Percentiles rank a stretch among this genome's conserved stretches.
These are phyloP conservation scores for Phytophthora constricta DNA, from an alignment of 352 stramenopile species.

Conservation along the genomic window DNA sequence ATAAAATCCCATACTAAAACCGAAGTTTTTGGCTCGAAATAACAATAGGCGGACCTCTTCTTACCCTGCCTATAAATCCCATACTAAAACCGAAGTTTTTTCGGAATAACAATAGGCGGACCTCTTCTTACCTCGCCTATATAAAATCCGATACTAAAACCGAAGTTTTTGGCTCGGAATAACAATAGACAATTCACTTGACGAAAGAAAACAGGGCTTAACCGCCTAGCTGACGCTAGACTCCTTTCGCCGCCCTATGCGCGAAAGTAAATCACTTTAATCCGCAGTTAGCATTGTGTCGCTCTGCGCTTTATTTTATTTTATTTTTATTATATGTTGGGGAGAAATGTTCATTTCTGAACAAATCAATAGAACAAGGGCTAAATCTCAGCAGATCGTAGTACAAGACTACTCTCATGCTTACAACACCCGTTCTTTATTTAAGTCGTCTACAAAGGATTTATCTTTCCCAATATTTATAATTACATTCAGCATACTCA, in stretches of 20 bases:
- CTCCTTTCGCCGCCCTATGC: background rate
- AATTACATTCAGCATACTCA: conserved; percentile 59
- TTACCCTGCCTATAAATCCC: too few relatives aligned
- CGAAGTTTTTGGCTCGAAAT: too few relatives aligned
- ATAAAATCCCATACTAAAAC: too few relatives aligned
- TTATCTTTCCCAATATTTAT: conserved; percentile 86
- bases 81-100: too few relatives aligned
- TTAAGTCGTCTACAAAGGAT: conserved; percentile 91
- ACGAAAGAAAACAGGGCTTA: too few relatives aligned
- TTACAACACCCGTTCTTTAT: conserved; percentile 82
- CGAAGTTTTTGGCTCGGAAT: too few relatives aligned
- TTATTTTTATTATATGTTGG: background rate
- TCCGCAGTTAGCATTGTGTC: background rate
- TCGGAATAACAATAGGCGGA: too few relatives aligned
- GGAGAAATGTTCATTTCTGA: conserved; percentile 26
- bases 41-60: too few relatives aligned
- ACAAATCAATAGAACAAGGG: conserved; percentile 35
- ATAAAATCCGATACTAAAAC: too few relatives aligned
- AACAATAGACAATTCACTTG: too few relatives aligned
- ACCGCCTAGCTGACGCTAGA: background rate
- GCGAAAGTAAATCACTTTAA: background rate
- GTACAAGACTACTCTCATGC: conserved; percentile 79
- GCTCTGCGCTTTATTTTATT: background rate
- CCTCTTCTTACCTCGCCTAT: too few relatives aligned
- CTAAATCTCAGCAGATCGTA: conserved; percentile 90